phyloP scores from a whole-genome alignment of 2,329 filamentous ascomycete genomes.

The Xylariaceae sp. region DNA sequence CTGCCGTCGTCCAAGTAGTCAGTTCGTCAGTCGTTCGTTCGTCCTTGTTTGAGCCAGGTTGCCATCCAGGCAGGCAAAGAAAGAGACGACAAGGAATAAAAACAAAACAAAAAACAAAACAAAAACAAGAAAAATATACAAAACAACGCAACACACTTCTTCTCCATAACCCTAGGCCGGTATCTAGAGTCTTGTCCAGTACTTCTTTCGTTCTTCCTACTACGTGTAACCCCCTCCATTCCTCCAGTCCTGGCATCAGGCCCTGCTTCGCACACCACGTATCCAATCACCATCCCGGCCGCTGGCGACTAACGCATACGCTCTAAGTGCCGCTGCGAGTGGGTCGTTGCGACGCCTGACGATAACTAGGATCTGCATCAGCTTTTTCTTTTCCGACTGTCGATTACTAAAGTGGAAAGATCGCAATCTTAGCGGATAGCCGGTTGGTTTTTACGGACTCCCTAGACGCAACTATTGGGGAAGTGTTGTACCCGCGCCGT shows the following conservation, averaged over 20 bases:
- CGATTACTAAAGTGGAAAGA: conserved; percentile 25
- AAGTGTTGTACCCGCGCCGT: conserved; percentile 28
- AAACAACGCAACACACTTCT: neutral
- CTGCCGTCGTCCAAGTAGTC: conserved; percentile 1
- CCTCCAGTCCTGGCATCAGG: conserved; percentile 19
- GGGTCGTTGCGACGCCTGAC: conserved; percentile 25
- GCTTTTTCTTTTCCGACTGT: conserved; percentile 22
- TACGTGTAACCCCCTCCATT: conserved; percentile 17
- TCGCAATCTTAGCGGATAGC: conserved; percentile 20
- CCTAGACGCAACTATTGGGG: conserved; percentile 25
- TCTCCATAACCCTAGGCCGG: conserved; percentile 14
- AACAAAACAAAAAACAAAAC: neutral
- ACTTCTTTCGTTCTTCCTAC: conserved; percentile 2
- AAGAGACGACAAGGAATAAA: too few relatives aligned
- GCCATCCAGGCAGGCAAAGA: conserved; percentile 4
- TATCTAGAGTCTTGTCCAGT: conserved; percentile 10
- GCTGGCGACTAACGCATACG: conserved; percentile 6
- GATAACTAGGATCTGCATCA: conserved; percentile 28
- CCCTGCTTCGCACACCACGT: conserved; percentile 9
- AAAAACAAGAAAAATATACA: neutral
- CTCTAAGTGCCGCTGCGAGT: conserved; percentile 28
- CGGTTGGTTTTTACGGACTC: conserved; percentile 23
- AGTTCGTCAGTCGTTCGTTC: neutral
- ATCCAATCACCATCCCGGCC: conserved; percentile 23
- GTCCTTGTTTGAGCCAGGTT: conserved; percentile 4